phyloP scores from a whole-genome alignment of 2,329 filamentous ascomycete genomes.

The Verticillium nubilum region DNA sequence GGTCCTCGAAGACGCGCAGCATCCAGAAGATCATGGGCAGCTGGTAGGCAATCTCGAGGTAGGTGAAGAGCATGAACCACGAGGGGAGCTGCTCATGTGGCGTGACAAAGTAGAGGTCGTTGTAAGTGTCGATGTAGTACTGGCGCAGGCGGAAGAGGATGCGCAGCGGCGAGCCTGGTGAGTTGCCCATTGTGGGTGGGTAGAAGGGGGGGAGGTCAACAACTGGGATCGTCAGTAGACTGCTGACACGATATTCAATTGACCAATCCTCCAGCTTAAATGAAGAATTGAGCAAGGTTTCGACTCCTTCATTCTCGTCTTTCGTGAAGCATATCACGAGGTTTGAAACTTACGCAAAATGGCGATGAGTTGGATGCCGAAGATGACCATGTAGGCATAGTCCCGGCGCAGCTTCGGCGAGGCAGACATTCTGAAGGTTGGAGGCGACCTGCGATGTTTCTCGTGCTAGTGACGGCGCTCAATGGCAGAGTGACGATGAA shows the following conservation, averaged over 20 bases:
- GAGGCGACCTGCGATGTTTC: neutral
- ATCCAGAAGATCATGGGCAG: constrained; percentile 46
- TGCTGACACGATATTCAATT: too few species aligned
- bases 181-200: constrained; percentile 37
- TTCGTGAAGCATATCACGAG: neutral
- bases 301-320: too few species aligned
- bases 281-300: too few species aligned
- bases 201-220: constrained; percentile 51
- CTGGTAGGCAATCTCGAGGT: constrained; percentile 44
- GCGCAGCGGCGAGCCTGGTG: constrained; percentile 38
- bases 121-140: constrained; percentile 41
- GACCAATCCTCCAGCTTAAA: too few species aligned
- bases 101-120: constrained; percentile 46
- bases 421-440: constrained; percentile 6
- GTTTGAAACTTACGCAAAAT: constrained; percentile 13
- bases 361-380: constrained; percentile 20
- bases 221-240: constrained; percentile 25
- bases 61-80: constrained; percentile 48
- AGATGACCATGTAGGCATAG: constrained; percentile 27
- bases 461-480: neutral
- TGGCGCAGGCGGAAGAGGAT: constrained; percentile 37
- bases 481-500: neutral
- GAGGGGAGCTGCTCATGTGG: constrained; percentile 27
- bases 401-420: constrained; percentile 18
- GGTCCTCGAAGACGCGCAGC: constrained; percentile 29